Evolutionary conservation across 2,329 filamentous ascomycete species (phyloP).

Genomic region (Neofusicoccum sp.): DNA sequence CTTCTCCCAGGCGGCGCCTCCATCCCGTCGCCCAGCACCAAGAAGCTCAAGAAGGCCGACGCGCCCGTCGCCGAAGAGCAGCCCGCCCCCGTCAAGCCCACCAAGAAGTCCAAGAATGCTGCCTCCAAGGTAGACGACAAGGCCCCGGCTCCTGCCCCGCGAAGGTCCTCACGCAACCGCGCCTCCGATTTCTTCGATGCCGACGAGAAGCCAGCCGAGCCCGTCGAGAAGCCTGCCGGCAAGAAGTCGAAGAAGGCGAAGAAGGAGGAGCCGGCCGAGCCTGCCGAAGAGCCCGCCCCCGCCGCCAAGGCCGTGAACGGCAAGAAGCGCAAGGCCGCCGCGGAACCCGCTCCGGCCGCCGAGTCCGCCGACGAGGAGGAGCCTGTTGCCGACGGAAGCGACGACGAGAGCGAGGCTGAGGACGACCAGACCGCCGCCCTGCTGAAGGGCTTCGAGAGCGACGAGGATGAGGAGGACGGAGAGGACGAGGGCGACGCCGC

Average conservation of each 20-base stretch:
- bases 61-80: not conserved
- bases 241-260: conserved; percentile 30
- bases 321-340: conserved; percentile 18
- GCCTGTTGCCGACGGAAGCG: conserved; percentile 24
- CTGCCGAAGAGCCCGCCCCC: not conserved
- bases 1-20: conserved; percentile 34
- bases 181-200: conserved; percentile 36
- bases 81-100: conserved; percentile 11
- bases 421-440: conserved; percentile 52
- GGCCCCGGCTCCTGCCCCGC: conserved; percentile 23
- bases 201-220: conserved; percentile 16
- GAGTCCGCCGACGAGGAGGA: conserved; percentile 21
- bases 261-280: conserved; percentile 9
- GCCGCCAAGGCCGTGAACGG: conserved; percentile 3
- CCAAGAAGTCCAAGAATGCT: conserved; percentile 18
- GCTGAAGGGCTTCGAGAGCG: conserved; percentile 51
- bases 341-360: conserved; percentile 9
- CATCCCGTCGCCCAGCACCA: conserved; percentile 35
- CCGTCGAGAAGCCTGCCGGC: conserved; percentile 16
- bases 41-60: conserved; percentile 39
- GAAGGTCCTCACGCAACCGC: conserved; percentile 34
- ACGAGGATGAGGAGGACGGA: conserved; percentile 41
- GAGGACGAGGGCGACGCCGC: conserved; percentile 40
- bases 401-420: conserved; percentile 33
- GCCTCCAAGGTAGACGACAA: conserved; percentile 24